Evolutionary conservation across 1,284 basidiomycete genomes (phyloP).

Genomic region (Psilocybe mexicana): DNA sequence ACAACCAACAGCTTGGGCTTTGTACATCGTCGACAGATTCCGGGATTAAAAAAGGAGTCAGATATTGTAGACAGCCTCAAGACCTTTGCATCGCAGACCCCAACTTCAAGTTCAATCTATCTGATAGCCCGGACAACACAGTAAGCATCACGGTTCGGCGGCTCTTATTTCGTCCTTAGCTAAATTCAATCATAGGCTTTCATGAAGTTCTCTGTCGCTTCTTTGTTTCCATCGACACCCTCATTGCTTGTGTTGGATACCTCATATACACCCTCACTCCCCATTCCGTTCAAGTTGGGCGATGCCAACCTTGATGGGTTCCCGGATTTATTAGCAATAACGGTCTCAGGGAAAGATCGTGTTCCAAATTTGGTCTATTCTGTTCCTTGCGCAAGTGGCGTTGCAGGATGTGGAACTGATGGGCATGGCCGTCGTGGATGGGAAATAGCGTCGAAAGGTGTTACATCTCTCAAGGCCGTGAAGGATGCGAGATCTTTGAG

Average conservation of each 20-base stretch:
- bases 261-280: conserved; percentile 62
- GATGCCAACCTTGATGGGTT: conserved; percentile 96
- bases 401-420: conserved; percentile 52
- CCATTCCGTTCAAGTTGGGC: conserved; percentile 80
- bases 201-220: conserved; percentile 64
- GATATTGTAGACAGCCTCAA: conserved; percentile 73
- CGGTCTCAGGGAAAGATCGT: conserved; percentile 46
- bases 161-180: conserved; percentile 1
- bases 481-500: conserved; percentile 80
- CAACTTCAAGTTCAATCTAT: conserved; percentile 78
- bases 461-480: conserved; percentile 63
- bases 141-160: conserved; percentile 40
- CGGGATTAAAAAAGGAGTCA: conserved; percentile 49
- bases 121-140: conserved; percentile 49
- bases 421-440: conserved; percentile 63
- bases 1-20: conserved; percentile 88
- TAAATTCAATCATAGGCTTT: conserved; percentile 50
- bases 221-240: conserved; percentile 52
- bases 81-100: conserved; percentile 84
- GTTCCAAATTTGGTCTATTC: conserved; percentile 75
- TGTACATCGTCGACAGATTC: conserved; percentile 60
- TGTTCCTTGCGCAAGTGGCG: conserved; percentile 62
- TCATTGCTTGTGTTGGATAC: conserved; percentile 73
- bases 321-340: conserved; percentile 83
- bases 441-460: conserved; percentile 58